Conservation (phyloP, 176 grass and related monocot species). For the Aegilops tauschii region DNA sequence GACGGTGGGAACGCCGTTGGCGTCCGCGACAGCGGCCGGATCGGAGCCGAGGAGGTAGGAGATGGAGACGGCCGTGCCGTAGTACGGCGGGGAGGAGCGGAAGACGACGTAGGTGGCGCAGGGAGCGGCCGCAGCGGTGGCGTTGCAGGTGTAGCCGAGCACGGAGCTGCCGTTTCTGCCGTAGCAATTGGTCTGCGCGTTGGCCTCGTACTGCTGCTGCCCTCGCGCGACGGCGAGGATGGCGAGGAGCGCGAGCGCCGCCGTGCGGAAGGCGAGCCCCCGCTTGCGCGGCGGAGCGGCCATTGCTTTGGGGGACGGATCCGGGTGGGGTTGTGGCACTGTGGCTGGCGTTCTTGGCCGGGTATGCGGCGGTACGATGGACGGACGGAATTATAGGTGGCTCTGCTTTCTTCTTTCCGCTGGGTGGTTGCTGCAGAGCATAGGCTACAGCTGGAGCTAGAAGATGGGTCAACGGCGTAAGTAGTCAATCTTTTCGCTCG, state of each 20-base stretch:
- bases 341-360: not conserved
- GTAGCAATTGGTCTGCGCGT: conserved; percentile 34
- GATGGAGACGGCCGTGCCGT: conserved; percentile 42
- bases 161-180: conserved; percentile 46
- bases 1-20: conserved; percentile 17
- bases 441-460: not conserved
- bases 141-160: conserved; percentile 56
- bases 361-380: no score
- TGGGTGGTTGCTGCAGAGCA: not conserved
- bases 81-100: conserved; percentile 32
- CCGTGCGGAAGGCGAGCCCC: not conserved
- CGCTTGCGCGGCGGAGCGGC: not conserved
- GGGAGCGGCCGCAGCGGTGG: not conserved
- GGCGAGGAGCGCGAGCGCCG: not conserved
- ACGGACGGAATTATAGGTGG: not conserved
- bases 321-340: not conserved
- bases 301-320: not conserved
- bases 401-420: not conserved
- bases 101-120: conserved; percentile 53
- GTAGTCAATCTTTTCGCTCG: not conserved
- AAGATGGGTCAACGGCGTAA: not conserved
- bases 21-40: conserved; percentile 13
- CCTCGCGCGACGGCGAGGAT: not conserved
- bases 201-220: conserved; percentile 55
- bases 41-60: conserved; percentile 2